Evolutionary conservation across 2,329 filamentous ascomycete genomes (phyloP), one percentile per base, ranked within the genome.

Genomic region (Torrubiella hemipterigena): DNA sequence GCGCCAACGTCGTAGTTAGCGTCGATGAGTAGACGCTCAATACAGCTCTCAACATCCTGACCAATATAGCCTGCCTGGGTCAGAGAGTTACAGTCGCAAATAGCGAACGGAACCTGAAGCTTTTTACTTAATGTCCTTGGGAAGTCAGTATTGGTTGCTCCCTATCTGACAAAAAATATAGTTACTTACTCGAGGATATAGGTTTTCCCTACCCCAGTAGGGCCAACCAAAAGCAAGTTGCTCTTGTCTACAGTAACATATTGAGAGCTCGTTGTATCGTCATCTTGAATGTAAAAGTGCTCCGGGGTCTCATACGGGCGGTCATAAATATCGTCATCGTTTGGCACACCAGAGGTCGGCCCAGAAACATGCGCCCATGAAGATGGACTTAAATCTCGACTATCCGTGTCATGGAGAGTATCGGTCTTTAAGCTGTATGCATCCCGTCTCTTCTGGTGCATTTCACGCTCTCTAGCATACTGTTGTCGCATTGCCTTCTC

Each of bases 61-160:
- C 91, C 91, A 43, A 98, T 95, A 47, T 98, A 98, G 17, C 91
- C 89, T 5, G 89, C 89, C 58, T 95, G 89, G 0, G 89, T 96
- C 41, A 96, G 86, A 6, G 87, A 83, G 30, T 91, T 95, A 55
- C 89, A 96, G 55, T 96, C 89, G 38, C 84, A 89, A 56, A 94
- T 94, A 39, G 83, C 86, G 49, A 95, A 93, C 0, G 91, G 91
- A 0, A 96, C 86, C 38, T 91, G 89, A n/a, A 98, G 71, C 31
- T 91, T 80, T 47, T 86, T 80, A 43, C 89, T 91, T 23, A 96
- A 62, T 0, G 89, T 96, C 55, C 87, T 93, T 32, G 2, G n/a
- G 45, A 23, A 30, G 23, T 55, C 21, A 51, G 43, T 37, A 37
- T 34, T 17, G 18, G 13, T 22, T 15, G 22, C 13, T n/a, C n/a